Conservation (phyloP, 169 alveolate genomes). For the Eimeria tenella region DNA sequence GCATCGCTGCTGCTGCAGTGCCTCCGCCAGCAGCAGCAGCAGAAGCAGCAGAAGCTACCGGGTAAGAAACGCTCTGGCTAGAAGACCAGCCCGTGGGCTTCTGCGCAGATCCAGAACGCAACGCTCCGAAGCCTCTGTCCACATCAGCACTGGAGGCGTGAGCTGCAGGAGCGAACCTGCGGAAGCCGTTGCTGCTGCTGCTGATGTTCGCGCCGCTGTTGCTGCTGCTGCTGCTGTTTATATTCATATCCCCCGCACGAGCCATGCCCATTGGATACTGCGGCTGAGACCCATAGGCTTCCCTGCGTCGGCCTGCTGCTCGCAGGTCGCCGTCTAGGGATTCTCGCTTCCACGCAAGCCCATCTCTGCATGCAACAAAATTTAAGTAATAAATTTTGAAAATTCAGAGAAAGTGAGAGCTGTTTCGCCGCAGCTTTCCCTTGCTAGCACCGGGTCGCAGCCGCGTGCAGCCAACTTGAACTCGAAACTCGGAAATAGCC, state of each 20-base stretch:
- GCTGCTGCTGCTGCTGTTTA: not conserved
- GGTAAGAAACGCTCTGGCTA: not conserved
- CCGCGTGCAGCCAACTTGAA: not conserved
- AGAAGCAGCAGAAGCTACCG: not conserved
- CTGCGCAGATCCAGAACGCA: not conserved
- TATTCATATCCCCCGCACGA: not conserved
- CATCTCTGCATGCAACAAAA: not conserved
- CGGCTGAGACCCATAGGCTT: not conserved
- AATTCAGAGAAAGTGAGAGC: not conserved
- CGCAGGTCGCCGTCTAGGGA: constrained; percentile 30
- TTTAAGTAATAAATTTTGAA: not conserved
- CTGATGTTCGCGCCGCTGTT: not conserved
- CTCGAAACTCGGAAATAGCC: not conserved
- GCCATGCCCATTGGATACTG: no score
- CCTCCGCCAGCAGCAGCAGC: not conserved
- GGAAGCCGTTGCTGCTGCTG: constrained; percentile 18
- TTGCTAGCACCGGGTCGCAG: not conserved
- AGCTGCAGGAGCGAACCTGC: constrained; percentile 20
- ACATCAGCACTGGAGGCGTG: constrained; percentile 7
- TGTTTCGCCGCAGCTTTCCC: no score
- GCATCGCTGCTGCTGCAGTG: constrained; percentile 34
- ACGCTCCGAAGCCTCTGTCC: not conserved
- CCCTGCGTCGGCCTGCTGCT: constrained; percentile 6
- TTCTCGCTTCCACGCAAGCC: constrained; percentile 54
- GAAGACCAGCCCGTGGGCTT: not conserved